phyloP scores from a whole-genome alignment of 2,329 filamentous ascomycete genomes.

The Fusarium bactridioides region DNA sequence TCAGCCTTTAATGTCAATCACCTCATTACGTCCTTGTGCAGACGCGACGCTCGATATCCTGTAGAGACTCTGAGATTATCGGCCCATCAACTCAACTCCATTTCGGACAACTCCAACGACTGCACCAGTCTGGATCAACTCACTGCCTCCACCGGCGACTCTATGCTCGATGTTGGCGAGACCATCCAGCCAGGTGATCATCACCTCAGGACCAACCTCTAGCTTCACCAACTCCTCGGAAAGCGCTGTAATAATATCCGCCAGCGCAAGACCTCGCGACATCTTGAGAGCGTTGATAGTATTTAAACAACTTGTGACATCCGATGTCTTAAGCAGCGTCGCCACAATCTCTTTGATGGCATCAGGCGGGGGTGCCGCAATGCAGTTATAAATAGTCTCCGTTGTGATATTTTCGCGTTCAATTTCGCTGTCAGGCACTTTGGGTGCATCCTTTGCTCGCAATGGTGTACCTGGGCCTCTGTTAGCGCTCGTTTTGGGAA shows the following conservation, averaged over 20 bases:
- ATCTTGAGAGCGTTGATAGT: conserved; percentile 90
- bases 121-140: conserved; percentile 90
- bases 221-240: conserved; percentile 83
- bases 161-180: conserved; percentile 93
- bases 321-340: conserved; percentile 82
- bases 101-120: conserved; percentile 87
- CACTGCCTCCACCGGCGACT: conserved; percentile 85
- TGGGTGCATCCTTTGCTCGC: conserved; percentile 65
- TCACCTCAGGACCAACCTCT: conserved; percentile 85
- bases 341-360: conserved; percentile 86
- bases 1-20: background rate
- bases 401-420: conserved; percentile 83
- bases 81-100: conserved; percentile 76
- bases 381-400: conserved; percentile 96
- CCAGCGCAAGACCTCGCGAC: conserved; percentile 84
- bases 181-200: conserved; percentile 90
- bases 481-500: conserved; percentile 3
- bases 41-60: background rate
- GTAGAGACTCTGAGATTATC: conserved; percentile 31
- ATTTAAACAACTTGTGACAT: conserved; percentile 87
- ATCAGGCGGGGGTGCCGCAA: conserved; percentile 90
- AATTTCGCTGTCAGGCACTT: conserved; percentile 69
- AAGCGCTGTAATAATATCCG: conserved; percentile 89
- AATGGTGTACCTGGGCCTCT: conserved; percentile 68
- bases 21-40: background rate